A percentile compares a stretch with the other conserved stretches of the same genome.
phyloP scores from a whole-genome alignment of 2,329 filamentous ascomycete species.

The Fusarium acutatum region DNA sequence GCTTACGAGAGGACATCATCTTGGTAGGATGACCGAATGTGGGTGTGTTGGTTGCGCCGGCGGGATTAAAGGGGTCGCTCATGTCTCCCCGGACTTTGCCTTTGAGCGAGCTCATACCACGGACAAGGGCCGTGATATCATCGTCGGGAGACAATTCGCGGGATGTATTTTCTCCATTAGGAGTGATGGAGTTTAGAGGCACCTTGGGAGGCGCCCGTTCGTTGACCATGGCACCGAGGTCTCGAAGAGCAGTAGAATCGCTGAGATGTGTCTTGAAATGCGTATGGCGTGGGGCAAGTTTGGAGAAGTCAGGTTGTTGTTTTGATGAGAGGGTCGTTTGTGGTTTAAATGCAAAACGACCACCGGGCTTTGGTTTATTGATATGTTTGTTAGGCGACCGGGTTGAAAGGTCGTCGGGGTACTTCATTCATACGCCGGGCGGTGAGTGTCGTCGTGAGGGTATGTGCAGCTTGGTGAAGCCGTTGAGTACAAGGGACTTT shows the following conservation, averaged over 20 bases:
- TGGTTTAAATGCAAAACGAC: slow-evolving; percentile 36
- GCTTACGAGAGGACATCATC: slow-evolving; percentile 61
- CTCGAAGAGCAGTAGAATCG: slow-evolving; percentile 23
- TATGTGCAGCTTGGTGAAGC: slow-evolving; percentile 25
- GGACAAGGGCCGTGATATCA: slow-evolving; percentile 47
- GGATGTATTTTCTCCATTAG: slow-evolving; percentile 40
- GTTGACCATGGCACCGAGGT: slow-evolving; percentile 53
- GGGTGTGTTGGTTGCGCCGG: slow-evolving; percentile 33
- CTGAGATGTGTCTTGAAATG: slow-evolving; percentile 4
- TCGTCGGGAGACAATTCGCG: slow-evolving; percentile 45
- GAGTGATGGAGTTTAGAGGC: slow-evolving; percentile 51
- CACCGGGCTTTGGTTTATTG: slow-evolving; percentile 19
- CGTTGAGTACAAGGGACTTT: slow-evolving; percentile 26
- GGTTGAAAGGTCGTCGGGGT: not conserved
- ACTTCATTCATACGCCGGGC: slow-evolving; percentile 25
- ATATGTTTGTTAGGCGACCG: not conserved
- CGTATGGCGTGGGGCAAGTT: slow-evolving; percentile 7
- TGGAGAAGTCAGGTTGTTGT: slow-evolving; percentile 29
- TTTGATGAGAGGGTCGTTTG: slow-evolving; percentile 22
- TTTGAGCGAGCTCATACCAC: slow-evolving; percentile 42
- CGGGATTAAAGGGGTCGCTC: slow-evolving; percentile 17
- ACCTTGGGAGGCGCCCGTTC: slow-evolving; percentile 57
- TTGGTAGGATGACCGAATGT: slow-evolving; percentile 52
- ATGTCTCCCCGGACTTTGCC: slow-evolving; percentile 26
- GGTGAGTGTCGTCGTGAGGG: slow-evolving; percentile 16